These are phyloP conservation scores for Pecoramyces ruminantium DNA, from an alignment of 192 early-diverging fungal genomes.

Conservation along the genomic window DNA sequence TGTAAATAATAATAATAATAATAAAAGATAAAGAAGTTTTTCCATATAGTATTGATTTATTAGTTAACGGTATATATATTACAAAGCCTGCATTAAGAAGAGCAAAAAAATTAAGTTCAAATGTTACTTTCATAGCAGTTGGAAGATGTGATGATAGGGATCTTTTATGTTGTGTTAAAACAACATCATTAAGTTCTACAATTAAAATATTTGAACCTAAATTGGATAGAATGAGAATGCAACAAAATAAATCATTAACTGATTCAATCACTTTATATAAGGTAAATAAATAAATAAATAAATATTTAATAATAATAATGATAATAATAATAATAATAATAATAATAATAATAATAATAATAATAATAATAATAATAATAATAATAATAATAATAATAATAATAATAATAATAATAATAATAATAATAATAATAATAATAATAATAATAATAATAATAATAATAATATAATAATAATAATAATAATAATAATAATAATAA, in stretches of 20 bases:
- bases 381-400: no score
- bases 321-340: no score
- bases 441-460: no score
- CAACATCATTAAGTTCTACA: conserved; percentile 49
- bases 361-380: no score
- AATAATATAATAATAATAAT: no score
- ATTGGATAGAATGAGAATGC: not conserved
- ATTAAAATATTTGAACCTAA: not conserved
- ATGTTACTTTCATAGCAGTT: conserved; percentile 56
- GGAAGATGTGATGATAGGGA: conserved; percentile 37
- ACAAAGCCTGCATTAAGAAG: not conserved
- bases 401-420: no score
- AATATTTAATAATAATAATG: no score
- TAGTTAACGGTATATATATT: not conserved
- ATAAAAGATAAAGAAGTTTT: not conserved
- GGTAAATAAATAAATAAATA: no score
- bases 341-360: no score
- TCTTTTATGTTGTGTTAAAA: conserved; percentile 52
- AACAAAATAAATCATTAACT: not conserved
- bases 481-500: no score
- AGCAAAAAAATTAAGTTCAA: conserved; percentile 25
- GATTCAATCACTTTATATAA: not conserved
- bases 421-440: no score
- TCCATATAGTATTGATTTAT: not conserved
- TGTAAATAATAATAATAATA: no score